Evolutionary conservation across 306 rosid genomes (phyloP), one percentile per base, ranked within the genome.

Genomic region (Malus sieversii): DNA sequence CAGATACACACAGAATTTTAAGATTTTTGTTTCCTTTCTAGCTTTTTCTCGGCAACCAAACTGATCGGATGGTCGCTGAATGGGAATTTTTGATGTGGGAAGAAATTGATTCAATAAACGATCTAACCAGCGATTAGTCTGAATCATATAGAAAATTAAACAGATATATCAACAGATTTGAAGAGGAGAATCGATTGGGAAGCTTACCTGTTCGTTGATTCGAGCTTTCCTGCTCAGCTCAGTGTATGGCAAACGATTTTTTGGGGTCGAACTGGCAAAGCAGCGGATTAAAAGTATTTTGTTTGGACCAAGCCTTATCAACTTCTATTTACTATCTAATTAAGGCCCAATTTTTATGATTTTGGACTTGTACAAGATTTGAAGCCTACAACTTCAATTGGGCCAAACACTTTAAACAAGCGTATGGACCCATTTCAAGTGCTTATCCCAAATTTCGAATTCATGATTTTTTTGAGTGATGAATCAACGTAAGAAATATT

Each of bases 31-130:
- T 13, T 42, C 30, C 38, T 59, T 23, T 68, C n/a, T 3, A 10
- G 29, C 55, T 18, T 40, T 38, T 79, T 72, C 70, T 22, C 55
- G 69, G 74, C 48, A 72, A 63, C 68, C 78, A 73, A 73, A 45
- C 74, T 4, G 62, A 63, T 16, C n/a, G 42, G 13, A 78, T 4
- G 18, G 32, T 35, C 22, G 51, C 64, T 71, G 30, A n/a, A 30
- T 5, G 5, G 16, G 48, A 78, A 32, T 69, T 68, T 71, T 65
- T 52, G 38, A 59, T n/a, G 52, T 23, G n/a, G 11, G 14, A 32
- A 27, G 40, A 22, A 23, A 58, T 6, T 12, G 64, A 65, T 64
- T 38, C 61, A 38, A 27, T 12, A 19, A 64, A 23, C 44, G 33
- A 71, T 63, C 63, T 77, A 25, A 53, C 57, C 10, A 4, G 16